Evolutionary conservation across 139 green algal genomes (phyloP), one percentile per base, ranked within the genome.

Genomic region (Chlamydomonas asymmetrica): DNA sequence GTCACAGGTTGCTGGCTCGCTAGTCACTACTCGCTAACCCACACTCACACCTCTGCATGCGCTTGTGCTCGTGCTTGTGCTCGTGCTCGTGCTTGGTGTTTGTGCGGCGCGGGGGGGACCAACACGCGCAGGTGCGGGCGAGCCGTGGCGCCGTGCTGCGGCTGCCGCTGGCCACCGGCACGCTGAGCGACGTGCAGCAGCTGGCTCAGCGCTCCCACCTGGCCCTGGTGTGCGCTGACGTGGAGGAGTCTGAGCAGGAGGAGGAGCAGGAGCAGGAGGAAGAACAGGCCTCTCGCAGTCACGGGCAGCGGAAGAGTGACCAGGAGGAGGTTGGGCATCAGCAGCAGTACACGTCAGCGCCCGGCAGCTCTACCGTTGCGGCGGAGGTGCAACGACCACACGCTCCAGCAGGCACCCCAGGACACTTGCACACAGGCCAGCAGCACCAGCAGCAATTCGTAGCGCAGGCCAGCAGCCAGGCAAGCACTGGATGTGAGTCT

Each of bases 161-260:
- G 10, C 25, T 76, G 43, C 79, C 79, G 20, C 43, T 85, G 4
- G 71, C 66, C 3, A 29, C 38, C 2, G 79, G 65, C 16, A 32
- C 35, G 7, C 22, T 87, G 57, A 7, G 10, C 16, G 63, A 89
- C 5, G 71, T 91, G 68, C 6, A 66, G 66, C 20, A 29, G 34
- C 59, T 82, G 1, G 60, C 78, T 7, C 2, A 52, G 29, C 10
- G 57, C 37, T 75, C 82, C 1, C 35, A 59, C 0, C 62, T 92
- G 66, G 6, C 71, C 18, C 78, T 88, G 52, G 63, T 94, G 32
- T 85, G 83, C 27, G 91, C 89, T 23, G 78, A 89, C 34, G 77
- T 83, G 37, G 73, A 89, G 39, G 63, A 89, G 27, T 70, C 76
- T 27, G 69, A 84, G 25, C 59, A 62, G 2, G 37, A 13, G 25